Base-by-base conservation (phyloP, 225 moss, liverwort and hornwort species). In the Pseudoscleropodium purum region DNA sequence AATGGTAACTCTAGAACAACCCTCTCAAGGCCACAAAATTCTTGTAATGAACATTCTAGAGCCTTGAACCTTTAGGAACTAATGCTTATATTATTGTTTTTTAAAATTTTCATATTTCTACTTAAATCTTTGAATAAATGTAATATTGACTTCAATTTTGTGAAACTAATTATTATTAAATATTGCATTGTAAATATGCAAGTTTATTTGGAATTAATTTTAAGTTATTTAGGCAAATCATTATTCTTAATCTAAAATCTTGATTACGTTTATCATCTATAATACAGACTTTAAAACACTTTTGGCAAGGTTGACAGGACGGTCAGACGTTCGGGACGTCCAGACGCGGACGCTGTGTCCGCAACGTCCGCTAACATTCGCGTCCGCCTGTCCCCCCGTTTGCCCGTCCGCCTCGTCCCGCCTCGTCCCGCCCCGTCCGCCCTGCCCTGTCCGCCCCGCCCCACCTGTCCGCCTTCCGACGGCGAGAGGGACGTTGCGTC, bases 261-360 rank as follows among this genome's bases (percentile, higher is more conserved):
- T 54, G 5, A n/a, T 24, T 70, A 4, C 0, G 1, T 39, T 23
- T 13, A 41, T 26, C 26, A 72, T 72, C 41, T 0, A 15, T 0
- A 41, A 72, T 41, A 41, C 15, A 41, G 2, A 41, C 26, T 72
- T 41, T 25, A 72, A 41, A 9, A 72, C 1, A 72, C 26, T 41
- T 26, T 72, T 47, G 47, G n/a, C n/a, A n/a, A n/a, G n/a, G n/a
- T n/a, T n/a, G n/a, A n/a, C n/a, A n/a, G n/a, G n/a, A n/a, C n/a
- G n/a, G n/a, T n/a, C n/a, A n/a, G n/a, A n/a, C n/a, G n/a, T n/a
- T n/a, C n/a, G n/a, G n/a, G n/a, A n/a, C n/a, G n/a, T n/a, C n/a
- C n/a, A n/a, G n/a, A n/a, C n/a, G n/a, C n/a, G n/a, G n/a, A n/a
- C n/a, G n/a, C n/a, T n/a, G n/a, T n/a, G n/a, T n/a, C n/a, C n/a